These are phyloP conservation scores for Diaporthe sp. DNA, from an alignment of 2,329 filamentous ascomycete species.

Conservation along the genomic window DNA sequence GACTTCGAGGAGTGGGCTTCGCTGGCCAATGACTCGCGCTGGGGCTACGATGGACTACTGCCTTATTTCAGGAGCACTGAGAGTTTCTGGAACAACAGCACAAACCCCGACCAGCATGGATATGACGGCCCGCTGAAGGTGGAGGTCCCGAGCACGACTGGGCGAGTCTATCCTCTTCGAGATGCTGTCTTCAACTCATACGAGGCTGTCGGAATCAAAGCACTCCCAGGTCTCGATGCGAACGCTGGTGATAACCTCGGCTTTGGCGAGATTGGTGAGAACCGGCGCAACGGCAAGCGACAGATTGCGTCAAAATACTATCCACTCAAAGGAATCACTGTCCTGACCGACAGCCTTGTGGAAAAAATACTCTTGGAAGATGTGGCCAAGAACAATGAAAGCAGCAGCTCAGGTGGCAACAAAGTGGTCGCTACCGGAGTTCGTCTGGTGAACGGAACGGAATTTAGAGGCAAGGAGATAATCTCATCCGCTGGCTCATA, in stretches of 20 bases:
- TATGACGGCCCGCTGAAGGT: slow-evolving; percentile 43
- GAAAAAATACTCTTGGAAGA: slow-evolving; percentile 14
- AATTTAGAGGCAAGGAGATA: slow-evolving; percentile 45
- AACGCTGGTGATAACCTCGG: slow-evolving; percentile 46
- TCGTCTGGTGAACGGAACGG: slow-evolving; percentile 4
- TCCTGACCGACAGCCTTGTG: background rate
- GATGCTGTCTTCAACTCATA: slow-evolving; percentile 2
- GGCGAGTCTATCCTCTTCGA: slow-evolving; percentile 52
- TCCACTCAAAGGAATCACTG: slow-evolving; percentile 24
- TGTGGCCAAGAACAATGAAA: background rate
- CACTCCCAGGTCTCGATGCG: slow-evolving; percentile 41
- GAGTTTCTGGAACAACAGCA: slow-evolving; percentile 43
- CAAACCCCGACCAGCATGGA: slow-evolving; percentile 10
- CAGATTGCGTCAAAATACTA: slow-evolving; percentile 42
- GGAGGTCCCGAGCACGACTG: slow-evolving; percentile 46
- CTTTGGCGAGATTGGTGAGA: slow-evolving; percentile 47
- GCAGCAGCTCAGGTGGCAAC: background rate
- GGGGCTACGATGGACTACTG: slow-evolving; percentile 57
- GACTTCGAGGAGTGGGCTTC: slow-evolving; percentile 61
- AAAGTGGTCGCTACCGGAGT: slow-evolving; percentile 13
- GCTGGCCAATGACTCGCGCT: slow-evolving; percentile 52
- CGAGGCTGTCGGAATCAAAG: slow-evolving; percentile 1
- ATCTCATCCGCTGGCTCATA: slow-evolving; percentile 50
- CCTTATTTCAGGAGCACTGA: slow-evolving; percentile 57
- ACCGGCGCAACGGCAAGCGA: slow-evolving; percentile 42